These are phyloP conservation scores for Pigoraptor vietnamica DNA, from an alignment of 78 protist species.

Conservation along the genomic window DNA sequence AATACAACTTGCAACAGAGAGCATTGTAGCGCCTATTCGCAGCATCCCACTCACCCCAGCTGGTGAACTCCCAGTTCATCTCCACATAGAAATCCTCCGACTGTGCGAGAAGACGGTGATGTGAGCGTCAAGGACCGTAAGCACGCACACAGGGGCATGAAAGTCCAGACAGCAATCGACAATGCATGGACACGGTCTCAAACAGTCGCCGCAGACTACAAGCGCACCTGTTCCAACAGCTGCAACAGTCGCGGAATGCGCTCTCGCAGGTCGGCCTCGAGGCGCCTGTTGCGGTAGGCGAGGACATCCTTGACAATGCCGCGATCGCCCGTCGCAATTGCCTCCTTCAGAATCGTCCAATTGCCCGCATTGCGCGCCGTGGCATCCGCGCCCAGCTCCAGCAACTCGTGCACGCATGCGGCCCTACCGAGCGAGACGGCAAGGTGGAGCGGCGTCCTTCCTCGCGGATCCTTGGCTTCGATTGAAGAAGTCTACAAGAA, in stretches of 20 bases:
- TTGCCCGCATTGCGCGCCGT: neutral
- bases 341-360: neutral
- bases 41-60: conserved; percentile 6
- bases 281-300: neutral
- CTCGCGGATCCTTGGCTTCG: neutral
- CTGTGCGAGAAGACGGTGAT: neutral
- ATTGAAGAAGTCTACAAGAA: too few relatives aligned
- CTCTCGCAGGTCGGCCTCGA: neutral
- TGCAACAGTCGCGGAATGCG: neutral
- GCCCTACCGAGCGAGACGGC: neutral
- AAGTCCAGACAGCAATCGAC: neutral
- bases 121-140: neutral
- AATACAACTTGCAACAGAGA: neutral
- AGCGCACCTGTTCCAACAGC: neutral
- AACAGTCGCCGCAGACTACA: neutral
- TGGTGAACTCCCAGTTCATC: conserved; percentile 18
- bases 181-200: neutral
- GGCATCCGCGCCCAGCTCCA: neutral
- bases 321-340: neutral
- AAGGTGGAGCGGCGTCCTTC: neutral
- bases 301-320: neutral
- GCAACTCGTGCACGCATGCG: neutral
- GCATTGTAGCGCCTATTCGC: neutral
- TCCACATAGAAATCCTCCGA: neutral
- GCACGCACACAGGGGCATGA: neutral